Evolutionary conservation across 345 rosid species (phyloP), one percentile per base, ranked within the genome.

Genomic region (Viola odorata): DNA sequence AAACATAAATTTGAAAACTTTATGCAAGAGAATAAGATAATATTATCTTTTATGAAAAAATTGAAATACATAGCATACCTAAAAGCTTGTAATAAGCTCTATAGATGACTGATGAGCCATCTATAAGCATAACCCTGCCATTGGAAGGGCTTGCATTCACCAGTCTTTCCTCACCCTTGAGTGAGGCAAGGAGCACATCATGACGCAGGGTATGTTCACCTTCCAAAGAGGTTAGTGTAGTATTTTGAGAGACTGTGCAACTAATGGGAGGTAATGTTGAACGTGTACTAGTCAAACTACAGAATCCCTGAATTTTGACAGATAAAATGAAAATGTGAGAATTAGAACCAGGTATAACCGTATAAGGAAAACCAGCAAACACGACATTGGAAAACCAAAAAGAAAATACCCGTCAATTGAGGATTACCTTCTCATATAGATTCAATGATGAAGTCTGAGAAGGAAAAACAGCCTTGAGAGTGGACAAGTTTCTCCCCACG

Each of bases 31-130:
- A 44, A 12, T 37, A 40, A 53, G 54, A 54, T 47, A 5, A 50
- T 15, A 57, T 12, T 45, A 65, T 7, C 13, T 11, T 23, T 23
- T 23, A 37, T 13, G 11, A 32, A 32, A 58, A 50, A 50, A 45
- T 40, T 4, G 17, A 41, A 32, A 38, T 11, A 59, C 10, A 58
- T 6, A 16, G 23, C 64, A 63, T 80, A 94, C 99, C 97, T 75
- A 94, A 71, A 66, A 90, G 91, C 88, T 94, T 94, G 84, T 76
- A 90, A 80, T 94, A 94, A 60, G 96, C 88, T 81, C 99, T 78
- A 73, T 90, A 94, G 17, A 94, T 88, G 75, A 94, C 64, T 37
- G 99, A 82, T 44, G 99, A 88, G 57, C 97, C 97, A 76, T 94
- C 99, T 69, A 94, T 80, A 57, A 94, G 96, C 99, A 94, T 88